Base-by-base conservation (phyloP, 306 rosid genomes). In the Betula pendula region DNA sequence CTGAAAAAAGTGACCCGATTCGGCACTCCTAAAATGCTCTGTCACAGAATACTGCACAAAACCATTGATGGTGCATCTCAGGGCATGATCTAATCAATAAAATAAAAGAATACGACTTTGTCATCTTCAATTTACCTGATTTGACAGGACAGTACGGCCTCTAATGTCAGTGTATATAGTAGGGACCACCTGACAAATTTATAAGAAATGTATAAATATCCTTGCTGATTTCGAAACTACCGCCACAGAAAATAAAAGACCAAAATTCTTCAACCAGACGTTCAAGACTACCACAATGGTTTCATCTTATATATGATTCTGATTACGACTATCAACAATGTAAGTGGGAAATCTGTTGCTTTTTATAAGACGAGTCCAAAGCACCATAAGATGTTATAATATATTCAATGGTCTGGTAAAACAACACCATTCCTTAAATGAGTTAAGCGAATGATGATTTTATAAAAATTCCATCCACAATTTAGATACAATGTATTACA, bases 31-130 rank as follows among this genome's bases (percentile, higher is more conserved):
- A 79, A 87, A 93, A 89, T 93, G 98, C 88, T 93, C 97, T 5
- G 97, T 93, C 68, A 91, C 97, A 48, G 98, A 93, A 82, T 91
- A 93, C 97, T 93, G 93, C 78, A 72, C 53, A 81, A 88, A 52
- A 71, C 85, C 79, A 75, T 66, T 70, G 38, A 59, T 0, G 27
- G 68, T 49, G 78, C 68, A 74, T 76, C 70, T 83, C 38, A 80
- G 80, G 31, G 62, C 58, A 75, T 50, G 70, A 82, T 59, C 43
- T 66, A 55, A 51, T 14, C 42, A 40, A 75, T 59, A 68, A 69
- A 24, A 77, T 20, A 63, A 60, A 12, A n/a, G 24, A 69, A 84
- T 72, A 24, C 44, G 25, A 56, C n/a, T 55, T 3, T 67, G 68
- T 43, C 72, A 45, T 58, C 79, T 80, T 38, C 53, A 45, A 29